Evolutionary conservation across 345 rosid genomes (phyloP), one percentile per base, ranked within the genome.

Genomic region (Pistacia integerrima): DNA sequence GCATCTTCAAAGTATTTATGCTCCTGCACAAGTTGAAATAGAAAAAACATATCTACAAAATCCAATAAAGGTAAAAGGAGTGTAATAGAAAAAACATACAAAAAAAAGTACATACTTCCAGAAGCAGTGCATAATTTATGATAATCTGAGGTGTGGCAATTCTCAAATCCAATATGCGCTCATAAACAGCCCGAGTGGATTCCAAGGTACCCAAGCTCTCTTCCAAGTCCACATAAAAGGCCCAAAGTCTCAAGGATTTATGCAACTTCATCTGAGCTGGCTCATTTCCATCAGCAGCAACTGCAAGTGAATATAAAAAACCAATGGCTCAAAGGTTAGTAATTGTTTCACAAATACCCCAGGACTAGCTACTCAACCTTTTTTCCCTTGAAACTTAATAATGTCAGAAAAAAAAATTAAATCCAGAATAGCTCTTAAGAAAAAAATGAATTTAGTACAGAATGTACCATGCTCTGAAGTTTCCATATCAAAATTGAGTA

Each of bases 81-180:
- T 20, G 30, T 18, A 36, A 76, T 16, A 67, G 28, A 22, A 70
- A 25, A 57, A 56, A 13, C 57, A 18, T 1, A 18, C 30, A 44
- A 73, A 20, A 48, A 48, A 77, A 63, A 38, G 64, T 35, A 25
- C 84, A 57, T 87, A 91, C 92, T 77, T 94, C 98, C 48, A 96
- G 81, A 74, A 94, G 93, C 74, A 79, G 86, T 22, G 99, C 94
- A 76, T 91, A 96, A 76, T 93, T 93, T 75, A 96, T 81, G 28
- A 96, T 94, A 41, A 96, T 94, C 81, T 96, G 99, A 25, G 99
- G 98, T 6, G 98, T 96, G 60, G 99, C 98, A 70, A 96, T 96
- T 85, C 97, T 91, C 78, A 96, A 64, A 84, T 94, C 97, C 83
- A 96, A 76, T 81, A 96, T 96, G 46, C 94, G 88, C 86, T 96